Evolutionary conservation across 2,329 filamentous ascomycete species (phyloP), one percentile per base, ranked within the genome.

Genomic region (Aspergillus ruber): DNA sequence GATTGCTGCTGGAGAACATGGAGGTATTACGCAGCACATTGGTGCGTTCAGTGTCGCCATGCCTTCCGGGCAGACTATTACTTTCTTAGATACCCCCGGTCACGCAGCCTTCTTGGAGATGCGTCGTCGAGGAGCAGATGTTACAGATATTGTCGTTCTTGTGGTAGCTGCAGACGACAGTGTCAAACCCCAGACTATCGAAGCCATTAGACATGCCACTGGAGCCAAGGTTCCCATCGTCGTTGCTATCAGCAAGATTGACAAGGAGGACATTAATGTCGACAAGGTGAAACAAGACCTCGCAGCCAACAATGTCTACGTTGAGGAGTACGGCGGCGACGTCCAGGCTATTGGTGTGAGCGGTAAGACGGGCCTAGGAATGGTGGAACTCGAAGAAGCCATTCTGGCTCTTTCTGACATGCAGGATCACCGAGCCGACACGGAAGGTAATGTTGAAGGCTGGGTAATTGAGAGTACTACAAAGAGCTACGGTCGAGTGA

Each of bases 1-100:
- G 6, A 83, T 98, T 39, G 94, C 85, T 38, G 89, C 89, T 5
- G 83, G 86, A 46, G 93, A 98, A 66, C 90, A 96, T 63, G 93
- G 93, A 53, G 93, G 93, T 32, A 98, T 98, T 63, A 98, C 93
- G 0, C 93, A 98, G 67, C 93, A 98, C 63, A 98, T 98, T 56
- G 94, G 93, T 68, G 93, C 93, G 13, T 98, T 98, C 72, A 90
- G 90, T 6, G 93, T 98, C 1, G 81, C 81, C 15, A 83, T 98
- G 76, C 84, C 88, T 4, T 84, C 83, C 4, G 90, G 90, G 39
- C 94, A 91, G 68, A 82, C 83, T 33, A 95, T 98, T 56, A 98
- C 94, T 0, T 98, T 98, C 74, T 77, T 98, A 23, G 93, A 98
- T 64, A 98, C 93, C 0, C 93, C 93, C 1, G 93, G 93, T 1